Percentiles rank a stretch among this genome's conserved stretches.
phyloP scores from a whole-genome alignment of 192 early-diverging fungal species.

The Lobosporangium transversale region DNA sequence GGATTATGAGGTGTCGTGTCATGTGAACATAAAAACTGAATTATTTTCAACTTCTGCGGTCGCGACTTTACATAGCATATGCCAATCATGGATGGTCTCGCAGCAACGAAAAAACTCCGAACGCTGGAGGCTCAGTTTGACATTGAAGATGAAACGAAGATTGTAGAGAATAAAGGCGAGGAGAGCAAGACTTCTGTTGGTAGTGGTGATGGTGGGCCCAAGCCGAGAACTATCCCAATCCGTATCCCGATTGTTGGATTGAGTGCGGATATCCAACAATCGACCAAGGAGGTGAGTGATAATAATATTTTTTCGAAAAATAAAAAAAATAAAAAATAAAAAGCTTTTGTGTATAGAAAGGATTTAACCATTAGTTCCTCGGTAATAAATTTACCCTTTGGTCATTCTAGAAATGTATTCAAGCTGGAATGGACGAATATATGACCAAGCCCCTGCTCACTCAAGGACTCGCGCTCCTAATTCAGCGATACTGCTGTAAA shows the following conservation, averaged over 20 bases:
- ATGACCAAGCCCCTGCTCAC: conserved; percentile 53
- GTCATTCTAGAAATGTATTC: conserved; percentile 36
- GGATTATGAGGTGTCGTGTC: neutral
- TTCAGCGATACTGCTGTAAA: conserved; percentile 34
- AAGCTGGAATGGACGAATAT: conserved; percentile 51
- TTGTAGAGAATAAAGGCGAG: neutral
- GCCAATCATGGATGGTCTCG: conserved; percentile 52
- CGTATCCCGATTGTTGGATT: conserved; percentile 45
- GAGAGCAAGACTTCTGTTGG: neutral
- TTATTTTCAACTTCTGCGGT: too few species aligned
- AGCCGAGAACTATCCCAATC: neutral
- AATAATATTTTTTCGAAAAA: neutral
- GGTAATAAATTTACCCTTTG: neutral
- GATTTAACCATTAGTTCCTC: too few species aligned
- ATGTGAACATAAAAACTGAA: too few species aligned
- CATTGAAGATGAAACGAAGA: neutral
- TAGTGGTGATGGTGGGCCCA: neutral
- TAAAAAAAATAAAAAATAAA: too few species aligned
- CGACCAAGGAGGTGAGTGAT: conserved; percentile 42
- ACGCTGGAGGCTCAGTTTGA: conserved; percentile 20
- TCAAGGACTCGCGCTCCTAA: conserved; percentile 44
- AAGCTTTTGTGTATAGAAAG: too few species aligned
- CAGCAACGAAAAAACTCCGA: conserved; percentile 33
- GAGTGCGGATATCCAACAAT: conserved; percentile 45
- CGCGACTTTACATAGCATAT: conserved; percentile 28